Evolutionary conservation across 2,329 filamentous ascomycete species (phyloP), one percentile per base, ranked within the genome.

Genomic region (Lasiodiplodia theobromae): DNA sequence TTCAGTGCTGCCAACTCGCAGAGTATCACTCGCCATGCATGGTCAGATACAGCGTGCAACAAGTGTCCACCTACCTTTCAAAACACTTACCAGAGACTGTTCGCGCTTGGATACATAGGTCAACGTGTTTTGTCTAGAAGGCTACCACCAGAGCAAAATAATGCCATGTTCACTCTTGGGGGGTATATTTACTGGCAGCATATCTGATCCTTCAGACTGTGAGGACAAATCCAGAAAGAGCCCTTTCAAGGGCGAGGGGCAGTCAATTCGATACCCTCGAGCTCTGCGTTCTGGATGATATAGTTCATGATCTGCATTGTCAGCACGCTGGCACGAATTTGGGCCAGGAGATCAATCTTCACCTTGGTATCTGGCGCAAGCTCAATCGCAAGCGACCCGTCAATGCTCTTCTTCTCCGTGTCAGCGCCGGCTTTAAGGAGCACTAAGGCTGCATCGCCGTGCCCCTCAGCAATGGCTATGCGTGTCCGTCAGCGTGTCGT

Each of bases 361-460:
- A 94, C 92, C 83, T 95, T 95, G 68, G 86, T 87, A 81, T 97
- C 94, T 1, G 96, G 96, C 12, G 93, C 93, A 68, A 97, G 82
- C 71, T 97, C 91, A 69, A 98, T 85, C 8, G 96, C 88, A 67
- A 93, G 75, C 71, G 83, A 84, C 1, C 91, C 94, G 70, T 92
- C 89, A 4, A 74, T 79, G 75, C 95, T 93, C 79, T 87, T 90
- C 82, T 93, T 94, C 71, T 92, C 90, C 14, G 86, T 86, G 76
- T 97, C 94, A 0, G 94, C 94, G 0, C 96, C 96, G 3, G 91
- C 90, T 76, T 92, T 96, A 49, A 99, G 82, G 70, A 99, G 81
- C 23, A 91, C 86, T 57, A 98, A 84, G 0, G 96, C 96, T 3
- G 93, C 89, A 79, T 97, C 94, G 1, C 94, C 88, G 77, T 89